Percentiles rank a stretch among this genome's conserved stretches.
These are phyloP conservation scores for Gyromitra esculenta DNA, from an alignment of 2,329 filamentous ascomycete genomes.

Conservation along the genomic window DNA sequence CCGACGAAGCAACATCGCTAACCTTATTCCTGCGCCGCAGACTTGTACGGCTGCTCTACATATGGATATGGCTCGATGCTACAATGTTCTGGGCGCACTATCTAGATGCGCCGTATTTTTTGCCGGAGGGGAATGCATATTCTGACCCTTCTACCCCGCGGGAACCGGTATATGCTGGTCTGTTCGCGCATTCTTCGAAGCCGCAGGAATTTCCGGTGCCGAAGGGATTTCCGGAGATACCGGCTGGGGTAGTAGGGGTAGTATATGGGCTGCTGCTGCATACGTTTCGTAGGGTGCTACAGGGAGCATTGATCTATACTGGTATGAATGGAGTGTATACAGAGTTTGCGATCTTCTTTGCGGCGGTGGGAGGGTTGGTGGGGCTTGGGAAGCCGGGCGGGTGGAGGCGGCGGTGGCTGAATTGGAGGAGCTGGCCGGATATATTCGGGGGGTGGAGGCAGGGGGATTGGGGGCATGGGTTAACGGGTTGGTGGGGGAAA, in stretches of 20 bases:
- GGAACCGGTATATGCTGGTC: neutral
- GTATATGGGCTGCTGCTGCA: conserved; percentile 4
- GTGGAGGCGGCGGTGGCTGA: conserved; percentile 16
- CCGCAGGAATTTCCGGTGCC: neutral
- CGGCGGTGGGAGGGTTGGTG: conserved; percentile 2
- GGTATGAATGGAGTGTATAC: conserved; percentile 41
- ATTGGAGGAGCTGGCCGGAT: conserved; percentile 41
- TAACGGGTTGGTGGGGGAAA: conserved; percentile 32
- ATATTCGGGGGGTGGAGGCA: conserved; percentile 25
- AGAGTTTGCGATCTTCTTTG: conserved; percentile 3
- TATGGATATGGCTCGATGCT: conserved; percentile 37
- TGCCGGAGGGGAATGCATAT: conserved; percentile 31
- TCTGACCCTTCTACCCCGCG: neutral
- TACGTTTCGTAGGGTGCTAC: conserved; percentile 4
- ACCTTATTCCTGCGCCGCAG: conserved; percentile 9
- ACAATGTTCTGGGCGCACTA: conserved; percentile 30
- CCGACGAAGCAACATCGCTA: neutral
- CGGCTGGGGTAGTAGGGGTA: neutral
- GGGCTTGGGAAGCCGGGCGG: neutral
- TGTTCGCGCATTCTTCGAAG: neutral
- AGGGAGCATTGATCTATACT: conserved; percentile 21
- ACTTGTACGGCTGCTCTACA: neutral
- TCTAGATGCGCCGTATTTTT: conserved; percentile 36
- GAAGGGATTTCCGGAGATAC: conserved; percentile 12
- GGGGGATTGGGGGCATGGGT: conserved; percentile 40